Evolutionary conservation across 164 flowering plant genomes (phyloP), one percentile per base, ranked within the genome.

Genomic region (Magnolia sinica): DNA sequence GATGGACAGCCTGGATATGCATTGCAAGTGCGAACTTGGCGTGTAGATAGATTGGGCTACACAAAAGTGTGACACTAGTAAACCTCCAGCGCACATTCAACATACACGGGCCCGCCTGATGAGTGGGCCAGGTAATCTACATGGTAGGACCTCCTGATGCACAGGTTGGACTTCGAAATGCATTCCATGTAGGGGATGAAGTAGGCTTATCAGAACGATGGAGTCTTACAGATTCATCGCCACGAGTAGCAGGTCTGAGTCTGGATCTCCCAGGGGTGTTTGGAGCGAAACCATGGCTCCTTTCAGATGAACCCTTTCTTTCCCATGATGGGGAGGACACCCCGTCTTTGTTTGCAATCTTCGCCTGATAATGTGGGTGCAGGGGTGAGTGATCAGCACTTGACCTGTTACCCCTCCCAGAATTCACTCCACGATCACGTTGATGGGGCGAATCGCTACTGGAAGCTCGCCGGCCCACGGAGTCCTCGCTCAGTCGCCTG

Each of bases 271-370:
- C 86, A 72, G 88, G 89, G 64, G 88, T 86, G 23, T 80, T 68
- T 72, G 88, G 85, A 78, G 82, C 85, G 10, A 81, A 45, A 16
- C 88, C 84, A 22, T 82, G 87, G 72, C 84, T 78, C 23, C 81
- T 82, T 68, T 85, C 91, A 68, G 82, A 78, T 4, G 86, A 65
- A 77, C 71, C 80, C 70, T 81, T 89, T 67, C 82, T 85, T 70
- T 87, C 88, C 87, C 85, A 82, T 2, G 87, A 79, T 24, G 89
- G 87, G 70, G 88, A 86, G 75, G 84, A 72, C 9, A 81, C 77
- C 16, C 74, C 86, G 73, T 79, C 81, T 78, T 77, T 86, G 18
- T 81, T 84, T 71, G 81, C 81, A 76, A 59, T 45, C 76, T 78
- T 83, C 37, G 76, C 79, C 76, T 81, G 84, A 71, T 85, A 29